These are phyloP conservation scores for Aureobasidium musti DNA, from an alignment of 2,329 filamentous ascomycete species.

Conservation along the genomic window DNA sequence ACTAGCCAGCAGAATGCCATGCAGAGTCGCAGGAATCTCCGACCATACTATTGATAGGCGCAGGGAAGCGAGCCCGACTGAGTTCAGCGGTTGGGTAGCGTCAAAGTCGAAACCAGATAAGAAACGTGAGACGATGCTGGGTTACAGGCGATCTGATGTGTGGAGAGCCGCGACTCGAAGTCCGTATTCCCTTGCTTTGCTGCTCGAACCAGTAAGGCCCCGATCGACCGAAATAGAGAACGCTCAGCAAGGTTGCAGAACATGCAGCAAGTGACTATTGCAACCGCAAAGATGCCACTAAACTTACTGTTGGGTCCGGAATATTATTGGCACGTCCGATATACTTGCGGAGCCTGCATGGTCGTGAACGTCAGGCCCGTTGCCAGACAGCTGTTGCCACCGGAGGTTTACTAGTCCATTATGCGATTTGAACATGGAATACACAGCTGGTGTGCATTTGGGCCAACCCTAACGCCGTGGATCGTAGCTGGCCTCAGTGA, in stretches of 20 bases:
- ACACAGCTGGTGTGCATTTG: conserved; percentile 14
- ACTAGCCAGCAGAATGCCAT: conserved; percentile 30
- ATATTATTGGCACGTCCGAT: conserved; percentile 26
- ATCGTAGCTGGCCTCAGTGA: conserved; percentile 2
- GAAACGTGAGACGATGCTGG: conserved; percentile 42
- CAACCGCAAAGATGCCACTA: conserved; percentile 27
- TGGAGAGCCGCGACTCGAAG: conserved; percentile 31
- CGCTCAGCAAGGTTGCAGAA: conserved; percentile 28
- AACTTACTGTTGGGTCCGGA: conserved; percentile 26
- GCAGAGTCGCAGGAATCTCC: conserved; percentile 29
- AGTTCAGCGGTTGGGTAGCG: conserved; percentile 27
- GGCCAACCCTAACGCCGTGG: conserved; percentile 15
- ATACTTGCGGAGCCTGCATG: conserved; percentile 20
- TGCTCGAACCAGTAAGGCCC: conserved; percentile 29
- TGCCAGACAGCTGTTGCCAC: conserved; percentile 22
- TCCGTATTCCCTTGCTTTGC: conserved; percentile 29
- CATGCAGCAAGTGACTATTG: conserved; percentile 20
- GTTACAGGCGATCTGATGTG: conserved; percentile 30
- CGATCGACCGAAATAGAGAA: conserved; percentile 29
- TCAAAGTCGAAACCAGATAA: conserved; percentile 38
- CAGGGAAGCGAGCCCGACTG: conserved; percentile 26
- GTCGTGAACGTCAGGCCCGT: conserved; percentile 22
- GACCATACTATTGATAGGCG: conserved; percentile 31
- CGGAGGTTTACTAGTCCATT: conserved; percentile 28
- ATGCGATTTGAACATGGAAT: conserved; percentile 23